Evolutionary conservation across 106 monocot genomes (phyloP).

Genomic region (Narthecium ossifragum): DNA sequence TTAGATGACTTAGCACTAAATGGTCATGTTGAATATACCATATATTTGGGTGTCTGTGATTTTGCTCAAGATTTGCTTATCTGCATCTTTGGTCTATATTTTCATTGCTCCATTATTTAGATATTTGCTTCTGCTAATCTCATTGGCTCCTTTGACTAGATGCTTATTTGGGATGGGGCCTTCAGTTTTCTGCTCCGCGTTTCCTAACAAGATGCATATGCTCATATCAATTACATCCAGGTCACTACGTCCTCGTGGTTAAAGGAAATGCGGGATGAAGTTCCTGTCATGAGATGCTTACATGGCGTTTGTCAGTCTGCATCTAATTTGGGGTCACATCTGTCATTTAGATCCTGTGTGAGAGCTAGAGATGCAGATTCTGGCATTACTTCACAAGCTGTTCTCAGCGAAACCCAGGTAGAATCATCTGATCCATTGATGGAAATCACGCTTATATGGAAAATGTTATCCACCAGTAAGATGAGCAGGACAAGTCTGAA

Average conservation of each 20-base stretch:
- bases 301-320: constrained; percentile 23
- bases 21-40: too few species aligned
- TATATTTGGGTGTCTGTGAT: too few species aligned
- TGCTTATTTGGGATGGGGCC: too few species aligned
- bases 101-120: not conserved
- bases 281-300: constrained; percentile 13
- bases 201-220: not conserved
- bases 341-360: constrained; percentile 16
- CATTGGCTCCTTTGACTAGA: too few species aligned
- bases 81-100: not conserved
- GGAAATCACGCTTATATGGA: not conserved
- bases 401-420: not conserved
- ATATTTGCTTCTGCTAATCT: not conserved
- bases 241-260: constrained; percentile 17
- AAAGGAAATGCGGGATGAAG: constrained; percentile 9
- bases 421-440: not conserved
- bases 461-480: not conserved
- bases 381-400: constrained; percentile 1
- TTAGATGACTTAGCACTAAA: too few species aligned
- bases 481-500: not conserved
- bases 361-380: constrained; percentile 3
- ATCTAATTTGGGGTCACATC: constrained; percentile 24
- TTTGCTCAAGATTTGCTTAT: too few species aligned
- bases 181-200: too few species aligned
- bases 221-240: constrained; percentile 2